Evolutionary conservation across 176 grass and related monocot genomes (phyloP).

Genomic region (Carex scoparia): DNA sequence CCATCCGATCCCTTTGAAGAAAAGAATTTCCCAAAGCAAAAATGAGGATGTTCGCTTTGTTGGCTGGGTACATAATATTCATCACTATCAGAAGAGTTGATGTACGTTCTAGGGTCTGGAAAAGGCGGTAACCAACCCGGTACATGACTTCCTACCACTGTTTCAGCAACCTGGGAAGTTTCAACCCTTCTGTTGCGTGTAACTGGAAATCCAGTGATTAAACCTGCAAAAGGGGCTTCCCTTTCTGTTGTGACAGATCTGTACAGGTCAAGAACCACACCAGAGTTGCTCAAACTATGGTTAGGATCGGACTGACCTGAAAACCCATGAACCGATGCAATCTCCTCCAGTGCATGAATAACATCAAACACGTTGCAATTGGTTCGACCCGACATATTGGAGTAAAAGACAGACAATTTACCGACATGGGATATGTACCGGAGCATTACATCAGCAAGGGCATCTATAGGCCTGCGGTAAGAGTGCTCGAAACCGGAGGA

Average conservation of each 20-base stretch:
- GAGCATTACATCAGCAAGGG: conserved; percentile 53
- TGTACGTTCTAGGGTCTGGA: conserved; percentile 56
- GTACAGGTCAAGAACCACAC: conserved; percentile 56
- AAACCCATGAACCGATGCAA: conserved; percentile 52
- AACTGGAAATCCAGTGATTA: conserved; percentile 54
- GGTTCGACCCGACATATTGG: conserved; percentile 59
- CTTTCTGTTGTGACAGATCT: conserved; percentile 35
- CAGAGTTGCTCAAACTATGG: conserved; percentile 54
- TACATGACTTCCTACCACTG: conserved; percentile 48
- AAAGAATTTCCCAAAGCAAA: conserved; percentile 64
- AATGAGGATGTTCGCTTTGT: conserved; percentile 62
- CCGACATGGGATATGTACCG: conserved; percentile 71
- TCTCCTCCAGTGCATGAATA: conserved; percentile 67
- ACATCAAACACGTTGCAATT: conserved; percentile 71
- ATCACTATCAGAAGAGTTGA: conserved; percentile 42
- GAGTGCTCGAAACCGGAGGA: conserved; percentile 51
- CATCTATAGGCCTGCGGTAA: conserved; percentile 54
- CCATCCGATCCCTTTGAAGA: conserved; percentile 37
- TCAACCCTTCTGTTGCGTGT: neutral
- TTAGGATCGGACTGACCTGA: conserved; percentile 42
- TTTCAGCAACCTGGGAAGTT: conserved; percentile 30
- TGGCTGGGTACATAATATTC: conserved; percentile 43
- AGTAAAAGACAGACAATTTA: conserved; percentile 48
- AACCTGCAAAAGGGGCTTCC: conserved; percentile 53
- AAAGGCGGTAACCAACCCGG: conserved; percentile 71